These are phyloP conservation scores for Mallotus japonicus DNA, from an alignment of 441 rosid species.

Conservation along the genomic window DNA sequence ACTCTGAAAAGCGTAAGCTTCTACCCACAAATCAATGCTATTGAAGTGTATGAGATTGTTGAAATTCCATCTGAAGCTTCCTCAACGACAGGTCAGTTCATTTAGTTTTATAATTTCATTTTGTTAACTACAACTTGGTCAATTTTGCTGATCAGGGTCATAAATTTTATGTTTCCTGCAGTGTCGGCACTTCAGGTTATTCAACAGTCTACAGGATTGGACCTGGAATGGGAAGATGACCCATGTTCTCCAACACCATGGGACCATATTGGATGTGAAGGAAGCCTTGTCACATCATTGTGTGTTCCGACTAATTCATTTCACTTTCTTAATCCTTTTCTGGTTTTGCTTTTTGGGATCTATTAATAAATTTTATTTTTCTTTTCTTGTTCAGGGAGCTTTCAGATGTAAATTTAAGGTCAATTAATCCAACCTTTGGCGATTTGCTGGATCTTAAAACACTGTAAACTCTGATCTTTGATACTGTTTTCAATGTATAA, in stretches of 20 bases:
- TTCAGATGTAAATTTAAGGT: constrained; percentile 67
- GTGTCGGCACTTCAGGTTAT: constrained; percentile 92
- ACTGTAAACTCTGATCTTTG: constrained; percentile 46
- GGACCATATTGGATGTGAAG: constrained; percentile 75
- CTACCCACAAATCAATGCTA: constrained; percentile 68
- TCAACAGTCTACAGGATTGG: constrained; percentile 67
- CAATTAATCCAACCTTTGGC: constrained; percentile 85
- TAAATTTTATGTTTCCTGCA: constrained; percentile 34
- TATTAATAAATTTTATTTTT: not conserved
- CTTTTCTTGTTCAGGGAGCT: constrained; percentile 50
- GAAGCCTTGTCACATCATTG: constrained; percentile 76
- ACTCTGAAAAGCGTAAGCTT: constrained; percentile 53
- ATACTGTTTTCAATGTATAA: not conserved
- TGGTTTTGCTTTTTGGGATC: not conserved
- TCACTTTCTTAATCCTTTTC: not conserved
- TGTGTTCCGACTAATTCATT: constrained; percentile 26
- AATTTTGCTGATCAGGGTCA: not conserved
- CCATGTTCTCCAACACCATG: constrained; percentile 81
- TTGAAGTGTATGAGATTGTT: constrained; percentile 66
- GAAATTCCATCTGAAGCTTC: constrained; percentile 72
- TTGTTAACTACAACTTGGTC: not conserved
- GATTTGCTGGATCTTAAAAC: constrained; percentile 80
- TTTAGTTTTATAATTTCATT: not conserved
- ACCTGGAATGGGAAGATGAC: constrained; percentile 88
- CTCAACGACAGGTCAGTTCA: constrained; percentile 65